Conservation (phyloP, 176 grass and related monocot genomes). For the Otatea glauca region DNA sequence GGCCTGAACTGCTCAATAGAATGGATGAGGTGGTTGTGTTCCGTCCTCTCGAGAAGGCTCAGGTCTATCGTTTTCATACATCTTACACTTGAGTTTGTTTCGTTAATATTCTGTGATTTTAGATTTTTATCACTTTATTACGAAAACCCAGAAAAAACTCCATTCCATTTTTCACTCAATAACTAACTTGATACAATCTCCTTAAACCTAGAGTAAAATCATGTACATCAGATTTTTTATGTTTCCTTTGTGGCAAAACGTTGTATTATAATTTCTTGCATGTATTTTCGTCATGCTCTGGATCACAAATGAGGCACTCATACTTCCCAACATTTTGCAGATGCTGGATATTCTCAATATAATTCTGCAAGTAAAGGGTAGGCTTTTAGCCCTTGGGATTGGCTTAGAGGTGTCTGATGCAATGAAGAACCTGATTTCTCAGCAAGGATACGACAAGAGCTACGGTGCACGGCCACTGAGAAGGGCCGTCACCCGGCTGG, state of each 20-base stretch:
- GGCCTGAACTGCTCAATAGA: constrained; percentile 93
- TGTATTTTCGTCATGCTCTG: constrained; percentile 1
- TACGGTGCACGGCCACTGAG: constrained; percentile 83
- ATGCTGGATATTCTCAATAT: constrained; percentile 85
- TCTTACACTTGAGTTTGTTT: constrained; percentile 18
- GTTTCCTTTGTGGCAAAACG: not conserved
- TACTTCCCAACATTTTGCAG: constrained; percentile 44
- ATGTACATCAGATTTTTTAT: not conserved
- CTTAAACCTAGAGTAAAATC: constrained; percentile 17
- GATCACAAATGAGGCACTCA: constrained; percentile 24
- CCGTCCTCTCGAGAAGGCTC: constrained; percentile 80
- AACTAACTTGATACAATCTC: not conserved
- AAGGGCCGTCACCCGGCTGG: constrained; percentile 69
- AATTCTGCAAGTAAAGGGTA: constrained; percentile 76
- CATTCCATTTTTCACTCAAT: not conserved
- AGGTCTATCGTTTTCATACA: constrained; percentile 53
- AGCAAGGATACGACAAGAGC: constrained; percentile 78
- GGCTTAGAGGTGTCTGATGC: constrained; percentile 73
- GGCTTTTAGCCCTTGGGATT: constrained; percentile 68
- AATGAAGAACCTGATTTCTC: constrained; percentile 64
- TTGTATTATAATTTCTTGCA: not conserved
- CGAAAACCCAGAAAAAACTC: not conserved
- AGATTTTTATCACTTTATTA: not conserved
- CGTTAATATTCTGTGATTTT: constrained; percentile 3
- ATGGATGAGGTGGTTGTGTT: constrained; percentile 97